Conservation (phyloP, 2,329 filamentous ascomycete species). For the Ceratocystis albifundus region DNA sequence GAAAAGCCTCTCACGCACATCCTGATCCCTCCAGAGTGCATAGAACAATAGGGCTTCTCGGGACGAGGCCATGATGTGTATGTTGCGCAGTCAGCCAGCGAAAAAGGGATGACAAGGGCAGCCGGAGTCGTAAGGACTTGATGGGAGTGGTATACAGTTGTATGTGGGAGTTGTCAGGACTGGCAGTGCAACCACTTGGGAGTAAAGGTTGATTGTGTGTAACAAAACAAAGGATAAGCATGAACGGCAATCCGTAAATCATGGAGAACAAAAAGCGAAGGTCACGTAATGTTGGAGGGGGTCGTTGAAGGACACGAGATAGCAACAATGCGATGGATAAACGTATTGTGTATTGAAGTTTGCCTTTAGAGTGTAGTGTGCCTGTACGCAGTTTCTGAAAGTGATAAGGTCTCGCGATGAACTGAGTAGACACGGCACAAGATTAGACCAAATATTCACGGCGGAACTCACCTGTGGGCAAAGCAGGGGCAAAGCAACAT, state of each 20-base stretch:
- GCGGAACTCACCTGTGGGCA: not conserved
- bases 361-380: not conserved
- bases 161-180: not conserved
- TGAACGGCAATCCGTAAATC: conserved; percentile 11
- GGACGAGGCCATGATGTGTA: conserved; percentile 9
- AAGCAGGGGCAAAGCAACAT: not conserved
- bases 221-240: conserved; percentile 18
- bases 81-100: conserved; percentile 21
- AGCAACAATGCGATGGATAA: not conserved
- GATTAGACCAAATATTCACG: not conserved
- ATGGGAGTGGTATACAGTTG: not conserved
- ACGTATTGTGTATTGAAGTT: not conserved
- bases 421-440: not conserved
- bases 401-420: not conserved
- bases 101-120: conserved; percentile 20
- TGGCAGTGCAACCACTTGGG: not conserved
- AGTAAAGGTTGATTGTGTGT: conserved; percentile 5
- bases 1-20: conserved; percentile 41
- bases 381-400: not conserved
- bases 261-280: not conserved
- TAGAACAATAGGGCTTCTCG: conserved; percentile 38
- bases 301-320: not conserved
- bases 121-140: conserved; percentile 8
- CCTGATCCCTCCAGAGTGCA: conserved; percentile 43
- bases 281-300: not conserved